Evolutionary conservation across 192 early-diverging fungal genomes (phyloP).

Genomic region (Coemansia sp.): DNA sequence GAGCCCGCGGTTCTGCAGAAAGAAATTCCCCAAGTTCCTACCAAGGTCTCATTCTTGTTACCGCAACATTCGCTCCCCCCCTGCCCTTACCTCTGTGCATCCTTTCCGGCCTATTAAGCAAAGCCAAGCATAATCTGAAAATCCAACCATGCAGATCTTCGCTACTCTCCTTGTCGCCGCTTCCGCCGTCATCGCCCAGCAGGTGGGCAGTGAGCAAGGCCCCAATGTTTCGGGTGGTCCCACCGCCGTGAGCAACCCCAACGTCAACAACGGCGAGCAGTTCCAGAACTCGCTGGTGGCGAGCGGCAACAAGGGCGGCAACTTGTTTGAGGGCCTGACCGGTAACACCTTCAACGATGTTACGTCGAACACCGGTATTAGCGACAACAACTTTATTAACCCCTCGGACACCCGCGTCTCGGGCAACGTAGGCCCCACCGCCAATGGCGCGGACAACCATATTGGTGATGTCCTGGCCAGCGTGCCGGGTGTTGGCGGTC

Average conservation of each 20-base stretch:
- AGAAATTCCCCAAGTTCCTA: constrained; percentile 23
- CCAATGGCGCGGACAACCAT: constrained; percentile 32
- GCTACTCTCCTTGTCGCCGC: constrained; percentile 47
- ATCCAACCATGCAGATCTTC: constrained; percentile 41
- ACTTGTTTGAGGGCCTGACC: constrained; percentile 9
- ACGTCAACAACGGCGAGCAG: constrained; percentile 45
- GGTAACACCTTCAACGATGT: constrained; percentile 15
- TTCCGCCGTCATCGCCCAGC: constrained; percentile 44
- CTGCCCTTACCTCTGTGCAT: background rate
- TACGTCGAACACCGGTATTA: constrained; percentile 14
- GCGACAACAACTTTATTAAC: constrained; percentile 32
- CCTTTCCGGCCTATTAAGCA: background rate
- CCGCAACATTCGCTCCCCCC: background rate
- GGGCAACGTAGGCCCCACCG: constrained; percentile 29
- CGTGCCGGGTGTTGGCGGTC: background rate
- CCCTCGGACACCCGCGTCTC: constrained; percentile 12
- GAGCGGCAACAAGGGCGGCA: constrained; percentile 20
- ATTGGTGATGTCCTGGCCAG: constrained; percentile 16
- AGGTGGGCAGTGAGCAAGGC: constrained; percentile 28
- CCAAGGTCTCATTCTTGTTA: constrained; percentile 28
- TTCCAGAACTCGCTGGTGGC: constrained; percentile 24
- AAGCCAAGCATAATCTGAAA: background rate
- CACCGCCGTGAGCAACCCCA: constrained; percentile 34
- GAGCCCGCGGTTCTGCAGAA: background rate
- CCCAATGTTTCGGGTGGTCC: constrained; percentile 20